Percentiles rank a stretch among this genome's conserved stretches.
These are phyloP conservation scores for Pholiota molesta DNA, from an alignment of 768 basidiomycete genomes.

Conservation along the genomic window DNA sequence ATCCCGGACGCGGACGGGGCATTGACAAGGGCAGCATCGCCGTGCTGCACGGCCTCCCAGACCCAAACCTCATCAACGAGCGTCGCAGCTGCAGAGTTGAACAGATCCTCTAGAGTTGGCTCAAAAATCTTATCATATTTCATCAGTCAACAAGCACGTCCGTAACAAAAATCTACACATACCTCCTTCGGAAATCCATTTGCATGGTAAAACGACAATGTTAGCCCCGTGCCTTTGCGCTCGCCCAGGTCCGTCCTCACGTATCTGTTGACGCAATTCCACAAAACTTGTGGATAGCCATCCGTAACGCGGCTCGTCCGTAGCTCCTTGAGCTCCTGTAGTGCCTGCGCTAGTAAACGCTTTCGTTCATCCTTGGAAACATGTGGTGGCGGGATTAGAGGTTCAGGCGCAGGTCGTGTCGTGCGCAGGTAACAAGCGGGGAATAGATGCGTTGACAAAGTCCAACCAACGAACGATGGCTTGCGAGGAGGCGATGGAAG, in stretches of 20 bases:
- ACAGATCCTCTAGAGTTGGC: slow-evolving; percentile 56
- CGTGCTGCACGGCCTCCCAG: slow-evolving; percentile 85
- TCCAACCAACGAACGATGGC: slow-evolving; percentile 39
- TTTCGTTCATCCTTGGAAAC: slow-evolving; percentile 41
- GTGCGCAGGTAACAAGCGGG: slow-evolving; percentile 56
- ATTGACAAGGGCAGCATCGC: slow-evolving; percentile 82
- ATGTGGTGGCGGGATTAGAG: slow-evolving; percentile 28
- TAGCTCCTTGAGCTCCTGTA: slow-evolving; percentile 28
- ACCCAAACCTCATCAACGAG: slow-evolving; percentile 74
- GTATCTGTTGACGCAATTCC: slow-evolving; percentile 78
- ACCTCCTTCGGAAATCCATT: slow-evolving; percentile 92
- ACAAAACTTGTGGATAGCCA: slow-evolving; percentile 50
- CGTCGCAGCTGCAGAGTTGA: slow-evolving; percentile 42
- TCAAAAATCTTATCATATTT: slow-evolving; percentile 70
- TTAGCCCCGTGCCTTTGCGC: slow-evolving; percentile 48
- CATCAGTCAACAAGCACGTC: background rate
- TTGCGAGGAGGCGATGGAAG: slow-evolving; percentile 43
- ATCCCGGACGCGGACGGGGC: slow-evolving; percentile 52
- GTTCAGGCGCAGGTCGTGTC: slow-evolving; percentile 42
- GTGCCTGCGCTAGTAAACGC: slow-evolving; percentile 26
- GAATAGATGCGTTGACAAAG: slow-evolving; percentile 55
- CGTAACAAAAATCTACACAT: slow-evolving; percentile 16
- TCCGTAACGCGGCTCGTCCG: slow-evolving; percentile 36
- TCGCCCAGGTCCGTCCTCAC: slow-evolving; percentile 38
- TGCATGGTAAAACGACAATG: slow-evolving; percentile 79